Base-by-base conservation (phyloP, 768 basidiomycete species). In the Tricholoma matsutake region DNA sequence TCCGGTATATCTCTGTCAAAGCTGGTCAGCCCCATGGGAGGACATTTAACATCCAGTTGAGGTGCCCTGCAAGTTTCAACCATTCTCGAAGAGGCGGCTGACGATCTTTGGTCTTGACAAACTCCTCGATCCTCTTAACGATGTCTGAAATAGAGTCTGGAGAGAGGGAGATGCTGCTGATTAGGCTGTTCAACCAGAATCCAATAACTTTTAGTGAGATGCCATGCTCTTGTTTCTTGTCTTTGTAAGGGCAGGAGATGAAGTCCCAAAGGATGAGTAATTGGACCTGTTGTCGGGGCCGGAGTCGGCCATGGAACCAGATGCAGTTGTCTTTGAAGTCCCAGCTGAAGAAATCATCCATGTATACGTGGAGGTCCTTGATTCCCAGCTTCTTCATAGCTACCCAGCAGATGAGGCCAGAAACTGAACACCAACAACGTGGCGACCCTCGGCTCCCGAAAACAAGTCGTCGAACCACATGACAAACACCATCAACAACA, bases 391-490 rank as follows among this genome's bases (percentile, higher is more conserved):
- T 63, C 13, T 20, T 37, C 11, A 66, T 60, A 1, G 63, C 69
- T 18, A 75, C 61, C 69, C 72, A 76, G 39, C 67, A 67, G 2
- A 77, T 61, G 2, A 76, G 66, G n/a, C n/a, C n/a, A n/a, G n/a
- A n/a, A n/a, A n/a, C n/a, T n/a, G n/a, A n/a, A n/a, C n/a, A n/a
- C n/a, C 67, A 72, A 14, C 67, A 63, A 1, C 61, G 63, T 0
- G 66, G 71, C 5, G 66, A 66, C 5, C 58, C 63, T 9, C 66
- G 55, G 18, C 63, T 68, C 3, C 75, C 74, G 55, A 75, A 73
- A 14, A 68, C 67, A 9, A 69, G 61, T 34, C 68, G 64, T 2
- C 69, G 68, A 52, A 73, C 71, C 10, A 76, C 65, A 56, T 72
- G 65, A 5, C 43, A 47, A 8, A 52, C 28, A 1, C 53, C 64